Base-by-base conservation (phyloP, 768 basidiomycete species). In the Rhizopogon vulgaris region DNA sequence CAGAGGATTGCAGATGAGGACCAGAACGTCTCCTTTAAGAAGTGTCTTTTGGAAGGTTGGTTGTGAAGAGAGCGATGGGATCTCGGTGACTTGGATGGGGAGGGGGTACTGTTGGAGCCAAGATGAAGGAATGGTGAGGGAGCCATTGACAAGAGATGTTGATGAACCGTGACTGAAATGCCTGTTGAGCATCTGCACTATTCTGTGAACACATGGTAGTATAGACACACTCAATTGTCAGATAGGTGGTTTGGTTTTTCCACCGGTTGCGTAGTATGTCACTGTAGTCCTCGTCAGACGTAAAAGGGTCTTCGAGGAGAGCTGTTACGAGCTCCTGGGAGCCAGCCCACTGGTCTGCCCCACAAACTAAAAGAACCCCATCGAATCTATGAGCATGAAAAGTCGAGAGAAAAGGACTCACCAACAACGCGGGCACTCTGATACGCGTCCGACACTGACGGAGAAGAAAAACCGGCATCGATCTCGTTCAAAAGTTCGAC, bases 291-390 rank as follows among this genome's bases (percentile, higher is more conserved):
- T 70, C 53, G 55, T 80, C 77, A n/a, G 80, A 78, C 2, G 74
- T 71, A 56, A 91, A 77, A 12, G 87, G 87, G 49, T 90, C 82
- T 40, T 84, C 78, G 14, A 91, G 70, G 34, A 91, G 72, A 6
- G 87, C 85, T 4, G 82, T 81, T 17, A 90, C 78, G 4, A 91
- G 67, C 28, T 84, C 80, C 36, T 70, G 69, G 6, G 80, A 72
- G 36, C 72, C 73, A 17, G 84, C 75, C 63, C 71, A 75, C 58
- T 78, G 66, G 63, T 84, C 80, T 47, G 77, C 58, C 11, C 80
- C 78, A 60, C 74, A 79, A 11, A 90, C 87, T 88, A 14, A 9
- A 41, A 48, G 24, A 11, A 40, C 27, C n/a, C 49, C 34, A 27
- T 41, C 37, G 43, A 6, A 38, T 55, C 39, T 49, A 52, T 48